phyloP scores from a whole-genome alignment of 2,329 filamentous ascomycete genomes.

The Pseudogymnoascus sp. region DNA sequence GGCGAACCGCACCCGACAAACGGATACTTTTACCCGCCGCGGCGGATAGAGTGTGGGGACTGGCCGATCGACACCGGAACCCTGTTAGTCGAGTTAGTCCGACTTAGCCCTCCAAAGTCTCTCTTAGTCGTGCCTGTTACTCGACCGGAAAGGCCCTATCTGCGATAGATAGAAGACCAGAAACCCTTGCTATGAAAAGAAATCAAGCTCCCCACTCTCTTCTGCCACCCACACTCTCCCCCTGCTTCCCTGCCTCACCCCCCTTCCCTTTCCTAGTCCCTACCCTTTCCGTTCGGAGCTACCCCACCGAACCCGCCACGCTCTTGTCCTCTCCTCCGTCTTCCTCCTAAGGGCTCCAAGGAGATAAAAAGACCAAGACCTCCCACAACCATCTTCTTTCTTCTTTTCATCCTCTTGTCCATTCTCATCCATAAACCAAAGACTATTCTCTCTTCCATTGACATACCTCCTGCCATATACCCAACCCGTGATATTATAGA shows the following conservation, averaged over 20 bases:
- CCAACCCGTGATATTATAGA: slow-evolving; percentile 5
- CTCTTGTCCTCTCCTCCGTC: neutral
- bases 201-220: slow-evolving; percentile 5
- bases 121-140: slow-evolving; percentile 3
- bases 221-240: neutral
- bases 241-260: neutral
- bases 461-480: neutral
- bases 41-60: slow-evolving; percentile 3
- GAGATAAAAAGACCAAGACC: slow-evolving; percentile 1
- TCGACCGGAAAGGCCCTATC: slow-evolving; percentile 4
- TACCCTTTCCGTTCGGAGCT: slow-evolving; percentile 2
- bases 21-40: slow-evolving; percentile 3
- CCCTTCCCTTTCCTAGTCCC: neutral
- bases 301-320: slow-evolving; percentile 1
- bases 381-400: neutral
- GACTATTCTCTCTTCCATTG: neutral
- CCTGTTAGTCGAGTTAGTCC: neutral
- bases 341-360: neutral
- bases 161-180: neutral
- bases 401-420: neutral
- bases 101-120: neutral
- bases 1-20: slow-evolving; percentile 1
- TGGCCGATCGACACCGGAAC: neutral
- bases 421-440: slow-evolving; percentile 1
- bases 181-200: neutral